Evolutionary conservation across 1,284 basidiomycete genomes (phyloP).

Genomic region (Lentinus polychrous): DNA sequence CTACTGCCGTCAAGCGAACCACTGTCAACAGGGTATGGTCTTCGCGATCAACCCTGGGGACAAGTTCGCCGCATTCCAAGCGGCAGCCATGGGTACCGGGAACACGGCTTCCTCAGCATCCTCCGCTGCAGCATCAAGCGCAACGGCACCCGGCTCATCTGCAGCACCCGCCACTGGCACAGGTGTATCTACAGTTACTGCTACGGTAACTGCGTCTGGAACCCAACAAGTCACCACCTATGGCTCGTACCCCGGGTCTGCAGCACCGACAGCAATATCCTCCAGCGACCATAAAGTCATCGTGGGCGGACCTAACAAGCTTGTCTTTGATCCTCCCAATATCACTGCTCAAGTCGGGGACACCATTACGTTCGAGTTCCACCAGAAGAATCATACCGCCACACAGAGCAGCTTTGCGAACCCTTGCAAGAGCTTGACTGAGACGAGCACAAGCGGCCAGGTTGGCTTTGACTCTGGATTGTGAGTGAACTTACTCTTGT

Average conservation of each 20-base stretch:
- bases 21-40: slow-evolving; percentile 55
- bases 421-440: slow-evolving; percentile 44
- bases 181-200: slow-evolving; percentile 24
- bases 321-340: slow-evolving; percentile 46
- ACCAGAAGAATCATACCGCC: slow-evolving; percentile 38
- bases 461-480: slow-evolving; percentile 59
- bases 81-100: slow-evolving; percentile 35
- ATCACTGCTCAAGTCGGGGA: slow-evolving; percentile 52
- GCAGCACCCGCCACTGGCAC: slow-evolving; percentile 11
- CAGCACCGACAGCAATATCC: slow-evolving; percentile 24
- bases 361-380: slow-evolving; percentile 57
- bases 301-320: slow-evolving; percentile 39
- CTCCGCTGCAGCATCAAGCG: slow-evolving; percentile 19
- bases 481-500: slow-evolving; percentile 26
- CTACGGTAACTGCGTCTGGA: slow-evolving; percentile 30
- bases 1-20: slow-evolving; percentile 38
- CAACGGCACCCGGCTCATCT: slow-evolving; percentile 12
- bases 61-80: slow-evolving; percentile 46
- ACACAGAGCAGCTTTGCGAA: slow-evolving; percentile 52
- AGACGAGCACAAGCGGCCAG: slow-evolving; percentile 41
- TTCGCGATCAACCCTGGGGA: slow-evolving; percentile 55
- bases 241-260: slow-evolving; percentile 24
- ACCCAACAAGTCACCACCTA: slow-evolving; percentile 25
- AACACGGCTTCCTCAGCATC: slow-evolving; percentile 18
- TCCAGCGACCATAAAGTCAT: slow-evolving; percentile 39